phyloP scores from a whole-genome alignment of 1,284 basidiomycete genomes.

The Inonotus hispidus region DNA sequence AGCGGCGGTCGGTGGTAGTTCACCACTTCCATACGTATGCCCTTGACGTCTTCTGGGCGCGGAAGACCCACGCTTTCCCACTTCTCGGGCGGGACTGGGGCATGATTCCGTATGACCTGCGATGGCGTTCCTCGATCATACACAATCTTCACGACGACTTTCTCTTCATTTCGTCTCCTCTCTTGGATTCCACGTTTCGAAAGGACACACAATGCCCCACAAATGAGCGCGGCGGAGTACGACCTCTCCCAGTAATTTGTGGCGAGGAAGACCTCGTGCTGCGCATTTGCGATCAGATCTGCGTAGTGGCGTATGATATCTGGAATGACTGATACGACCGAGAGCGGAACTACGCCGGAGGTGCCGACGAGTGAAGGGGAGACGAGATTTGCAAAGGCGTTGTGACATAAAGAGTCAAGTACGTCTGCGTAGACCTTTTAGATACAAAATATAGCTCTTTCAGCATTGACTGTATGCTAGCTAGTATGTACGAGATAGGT shows the following conservation, averaged over 20 bases:
- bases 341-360: conserved; percentile 48
- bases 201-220: conserved; percentile 49
- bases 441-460: background rate
- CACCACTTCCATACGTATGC: conserved; percentile 58
- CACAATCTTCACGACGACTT: conserved; percentile 57
- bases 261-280: conserved; percentile 52
- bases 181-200: conserved; percentile 42
- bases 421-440: conserved; percentile 47
- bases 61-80: conserved; percentile 57
- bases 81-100: conserved; percentile 42
- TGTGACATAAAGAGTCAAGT: conserved; percentile 42
- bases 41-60: conserved; percentile 49
- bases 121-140: conserved; percentile 64
- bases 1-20: conserved; percentile 49
- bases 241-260: conserved; percentile 50
- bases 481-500: background rate
- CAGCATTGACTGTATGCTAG: background rate
- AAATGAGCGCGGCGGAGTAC: conserved; percentile 46
- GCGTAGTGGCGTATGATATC: conserved; percentile 56
- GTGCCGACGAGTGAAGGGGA: conserved; percentile 49
- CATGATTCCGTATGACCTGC: conserved; percentile 53
- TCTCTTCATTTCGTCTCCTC: conserved; percentile 31
- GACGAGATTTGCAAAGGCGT: conserved; percentile 45
- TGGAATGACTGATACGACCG: conserved; percentile 44
- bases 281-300: conserved; percentile 45